phyloP scores from a whole-genome alignment of 352 stramenopile species.

The Hyaloperonospora arabidopsidis region DNA sequence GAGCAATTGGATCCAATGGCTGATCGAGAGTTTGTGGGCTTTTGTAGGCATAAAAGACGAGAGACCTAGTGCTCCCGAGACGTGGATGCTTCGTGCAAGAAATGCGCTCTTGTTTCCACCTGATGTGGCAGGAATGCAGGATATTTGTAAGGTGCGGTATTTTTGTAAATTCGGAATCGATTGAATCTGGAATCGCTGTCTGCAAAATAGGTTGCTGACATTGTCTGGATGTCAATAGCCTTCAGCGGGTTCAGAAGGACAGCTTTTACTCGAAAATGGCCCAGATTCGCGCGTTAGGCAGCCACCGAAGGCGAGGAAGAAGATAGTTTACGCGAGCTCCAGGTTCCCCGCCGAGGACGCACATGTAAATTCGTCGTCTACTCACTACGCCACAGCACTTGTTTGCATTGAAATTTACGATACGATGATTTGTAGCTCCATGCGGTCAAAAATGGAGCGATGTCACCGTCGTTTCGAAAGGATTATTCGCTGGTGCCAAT shows the following conservation, averaged over 20 bases:
- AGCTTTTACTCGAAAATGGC: conserved; percentile 43
- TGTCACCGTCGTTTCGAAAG: conserved; percentile 9
- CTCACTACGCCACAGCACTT: background rate
- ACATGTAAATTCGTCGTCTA: conserved; percentile 18
- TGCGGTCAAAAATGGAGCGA: conserved; percentile 1
- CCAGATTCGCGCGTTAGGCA: conserved; percentile 18
- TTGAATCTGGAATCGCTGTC: background rate
- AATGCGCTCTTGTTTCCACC: conserved; percentile 75
- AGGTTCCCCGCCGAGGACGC: conserved; percentile 35
- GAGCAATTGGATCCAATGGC: background rate
- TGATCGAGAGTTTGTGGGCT: conserved; percentile 2
- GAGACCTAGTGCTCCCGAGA: conserved; percentile 56
- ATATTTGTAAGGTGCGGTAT: conserved; percentile 50
- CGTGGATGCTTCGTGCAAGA: conserved; percentile 63
- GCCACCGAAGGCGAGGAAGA: conserved; percentile 28
- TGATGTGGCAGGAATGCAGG: conserved; percentile 42
- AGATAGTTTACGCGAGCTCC: conserved; percentile 71
- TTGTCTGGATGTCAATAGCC: conserved; percentile 19
- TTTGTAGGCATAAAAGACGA: conserved; percentile 42
- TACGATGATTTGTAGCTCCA: background rate
- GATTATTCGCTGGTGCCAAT: conserved; percentile 61
- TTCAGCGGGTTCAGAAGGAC: conserved; percentile 4
- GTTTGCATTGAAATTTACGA: conserved; percentile 1
- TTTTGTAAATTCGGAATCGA: background rate
- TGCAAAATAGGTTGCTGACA: background rate